These are phyloP conservation scores for Russula virescens DNA, from an alignment of 768 basidiomycete genomes.

Conservation along the genomic window DNA sequence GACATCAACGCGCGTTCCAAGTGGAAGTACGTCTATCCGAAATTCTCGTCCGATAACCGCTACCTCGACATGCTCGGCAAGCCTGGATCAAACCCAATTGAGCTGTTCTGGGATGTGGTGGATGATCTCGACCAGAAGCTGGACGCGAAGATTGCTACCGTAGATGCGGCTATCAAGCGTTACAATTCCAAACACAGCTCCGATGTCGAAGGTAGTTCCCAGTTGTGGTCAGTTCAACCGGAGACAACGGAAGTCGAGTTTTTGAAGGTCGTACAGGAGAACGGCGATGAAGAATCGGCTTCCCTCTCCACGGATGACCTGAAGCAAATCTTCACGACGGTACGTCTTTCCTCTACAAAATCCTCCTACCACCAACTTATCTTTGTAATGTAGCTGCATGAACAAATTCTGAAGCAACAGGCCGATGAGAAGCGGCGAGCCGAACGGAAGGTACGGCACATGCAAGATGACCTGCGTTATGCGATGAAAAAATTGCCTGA, in stretches of 20 bases:
- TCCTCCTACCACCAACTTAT: neutral
- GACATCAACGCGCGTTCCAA: slow-evolving; percentile 76
- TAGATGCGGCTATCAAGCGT: slow-evolving; percentile 55
- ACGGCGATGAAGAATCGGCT: slow-evolving; percentile 47
- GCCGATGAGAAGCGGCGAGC: slow-evolving; percentile 82
- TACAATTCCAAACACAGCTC: slow-evolving; percentile 36
- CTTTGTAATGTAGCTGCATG: slow-evolving; percentile 51
- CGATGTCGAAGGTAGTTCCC: slow-evolving; percentile 26
- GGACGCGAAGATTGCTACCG: slow-evolving; percentile 67
- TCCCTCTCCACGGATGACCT: slow-evolving; percentile 49
- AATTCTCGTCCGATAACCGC: slow-evolving; percentile 70
- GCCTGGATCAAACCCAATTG: slow-evolving; percentile 90
- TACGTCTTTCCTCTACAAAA: slow-evolving; percentile 33
- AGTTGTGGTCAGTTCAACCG: slow-evolving; percentile 40
- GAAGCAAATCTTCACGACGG: slow-evolving; percentile 54
- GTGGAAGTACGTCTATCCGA: slow-evolving; percentile 86
- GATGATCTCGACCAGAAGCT: slow-evolving; percentile 84
- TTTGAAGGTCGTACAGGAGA: slow-evolving; percentile 46
- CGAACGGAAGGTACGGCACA: slow-evolving; percentile 78
- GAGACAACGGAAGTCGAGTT: slow-evolving; percentile 67
- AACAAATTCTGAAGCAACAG: slow-evolving; percentile 63
- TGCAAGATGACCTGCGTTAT: slow-evolving; percentile 94
- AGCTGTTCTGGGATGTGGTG: slow-evolving; percentile 92
- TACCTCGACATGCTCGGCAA: slow-evolving; percentile 87
- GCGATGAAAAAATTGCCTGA: slow-evolving; percentile 87